These are phyloP conservation scores for Pyrenochaeta sp. DNA, from an alignment of 2,329 filamentous ascomycete species.

Conservation along the genomic window DNA sequence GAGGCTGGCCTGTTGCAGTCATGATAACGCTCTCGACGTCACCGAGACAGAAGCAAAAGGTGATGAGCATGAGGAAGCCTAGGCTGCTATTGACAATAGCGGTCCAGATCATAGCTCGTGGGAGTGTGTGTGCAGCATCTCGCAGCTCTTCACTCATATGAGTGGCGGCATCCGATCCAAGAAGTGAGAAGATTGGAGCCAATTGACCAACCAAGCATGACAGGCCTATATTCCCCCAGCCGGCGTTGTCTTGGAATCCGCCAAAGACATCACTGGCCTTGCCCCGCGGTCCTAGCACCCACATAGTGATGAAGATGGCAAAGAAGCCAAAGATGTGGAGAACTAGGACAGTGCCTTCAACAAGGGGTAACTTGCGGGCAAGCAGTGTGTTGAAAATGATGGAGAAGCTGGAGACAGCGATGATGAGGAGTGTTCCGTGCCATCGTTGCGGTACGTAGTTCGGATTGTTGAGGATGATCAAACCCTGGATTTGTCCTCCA, in stretches of 20 bases:
- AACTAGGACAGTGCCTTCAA: conserved; percentile 57
- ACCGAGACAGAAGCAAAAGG: conserved; percentile 36
- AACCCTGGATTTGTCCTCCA: conserved; percentile 40
- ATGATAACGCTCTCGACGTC: conserved; percentile 21
- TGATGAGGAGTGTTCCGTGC: conserved; percentile 60
- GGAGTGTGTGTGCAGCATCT: conserved; percentile 44
- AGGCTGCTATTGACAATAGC: conserved; percentile 47
- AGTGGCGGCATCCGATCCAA: conserved; percentile 39
- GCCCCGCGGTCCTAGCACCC: conserved; percentile 36
- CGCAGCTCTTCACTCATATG: conserved; percentile 45
- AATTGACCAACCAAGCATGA: conserved; percentile 33
- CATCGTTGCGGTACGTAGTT: conserved; percentile 51
- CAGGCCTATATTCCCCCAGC: conserved; percentile 34
- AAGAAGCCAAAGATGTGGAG: conserved; percentile 61
- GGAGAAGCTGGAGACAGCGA: conserved; percentile 51
- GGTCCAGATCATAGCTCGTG: conserved; percentile 52
- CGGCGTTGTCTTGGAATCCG: conserved; percentile 34
- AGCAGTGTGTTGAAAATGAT: conserved; percentile 56
- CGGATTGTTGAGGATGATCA: conserved; percentile 49
- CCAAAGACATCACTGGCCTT: conserved; percentile 30
- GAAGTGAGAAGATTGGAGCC: conserved; percentile 27
- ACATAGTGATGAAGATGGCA: conserved; percentile 51
- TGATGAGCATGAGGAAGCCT: conserved; percentile 49
- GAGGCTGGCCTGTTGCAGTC: conserved; percentile 26
- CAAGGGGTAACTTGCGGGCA: conserved; percentile 53